These are phyloP conservation scores for Trichoderma citrinoviride DNA, from an alignment of 2,329 filamentous ascomycete species.

Conservation along the genomic window DNA sequence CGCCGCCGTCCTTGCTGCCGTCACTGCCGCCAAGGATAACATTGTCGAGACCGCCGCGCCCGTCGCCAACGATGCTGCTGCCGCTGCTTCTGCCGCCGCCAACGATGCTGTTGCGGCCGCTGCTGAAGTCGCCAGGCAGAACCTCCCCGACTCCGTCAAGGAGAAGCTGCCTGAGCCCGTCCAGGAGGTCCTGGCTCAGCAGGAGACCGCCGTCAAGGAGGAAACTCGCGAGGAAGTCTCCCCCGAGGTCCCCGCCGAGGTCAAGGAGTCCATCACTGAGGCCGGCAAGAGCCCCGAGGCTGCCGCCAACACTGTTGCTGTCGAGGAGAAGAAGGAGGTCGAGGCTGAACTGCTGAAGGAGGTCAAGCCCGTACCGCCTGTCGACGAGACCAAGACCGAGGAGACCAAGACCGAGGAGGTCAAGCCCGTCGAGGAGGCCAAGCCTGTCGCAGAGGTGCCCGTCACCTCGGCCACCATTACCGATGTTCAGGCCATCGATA, in stretches of 20 bases:
- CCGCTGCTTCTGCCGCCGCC: constrained; percentile 40
- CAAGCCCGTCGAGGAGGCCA: neutral
- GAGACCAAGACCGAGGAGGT: constrained; percentile 6
- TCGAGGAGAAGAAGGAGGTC: constrained; percentile 70
- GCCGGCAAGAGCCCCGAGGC: constrained; percentile 68
- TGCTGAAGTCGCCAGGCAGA: constrained; percentile 43
- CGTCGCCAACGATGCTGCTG: constrained; percentile 36
- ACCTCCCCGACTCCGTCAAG: constrained; percentile 55
- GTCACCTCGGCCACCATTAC: constrained; percentile 23
- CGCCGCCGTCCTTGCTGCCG: constrained; percentile 33
- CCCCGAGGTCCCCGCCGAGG: constrained; percentile 53
- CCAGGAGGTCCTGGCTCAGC: constrained; percentile 46
- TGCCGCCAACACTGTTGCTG: constrained; percentile 63
- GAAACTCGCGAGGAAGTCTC: constrained; percentile 45
- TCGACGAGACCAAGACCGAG: constrained; percentile 31
- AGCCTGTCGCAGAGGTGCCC: neutral
- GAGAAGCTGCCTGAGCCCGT: constrained; percentile 49
- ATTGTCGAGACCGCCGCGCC: too few relatives aligned
- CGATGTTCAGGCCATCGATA: constrained; percentile 25
- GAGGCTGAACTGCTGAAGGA: constrained; percentile 72
- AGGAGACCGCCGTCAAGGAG: constrained; percentile 38
- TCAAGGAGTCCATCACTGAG: constrained; percentile 56
- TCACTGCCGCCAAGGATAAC: constrained; percentile 20
- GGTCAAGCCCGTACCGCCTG: constrained; percentile 46
- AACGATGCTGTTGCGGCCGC: constrained; percentile 37